Evolutionary conservation across 2,329 filamentous ascomycete genomes (phyloP).

Genomic region (Pezicula neosporulosa): DNA sequence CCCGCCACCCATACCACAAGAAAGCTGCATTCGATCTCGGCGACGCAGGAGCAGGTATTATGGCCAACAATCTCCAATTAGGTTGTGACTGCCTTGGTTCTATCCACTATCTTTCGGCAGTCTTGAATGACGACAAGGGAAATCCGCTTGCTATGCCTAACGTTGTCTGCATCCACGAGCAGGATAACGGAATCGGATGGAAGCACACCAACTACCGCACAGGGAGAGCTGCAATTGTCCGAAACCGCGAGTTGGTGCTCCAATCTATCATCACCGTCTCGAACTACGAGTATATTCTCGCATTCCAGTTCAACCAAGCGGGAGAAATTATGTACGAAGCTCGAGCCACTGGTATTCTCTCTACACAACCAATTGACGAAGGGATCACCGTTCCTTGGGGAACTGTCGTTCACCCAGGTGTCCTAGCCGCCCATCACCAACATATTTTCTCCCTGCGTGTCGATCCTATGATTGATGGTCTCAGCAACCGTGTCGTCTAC

Average conservation of each 20-base stretch:
- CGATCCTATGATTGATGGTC: conserved; percentile 59
- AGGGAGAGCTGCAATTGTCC: conserved; percentile 57
- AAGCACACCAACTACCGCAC: conserved; percentile 71
- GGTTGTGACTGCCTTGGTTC: conserved; percentile 69
- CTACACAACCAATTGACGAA: conserved; percentile 64
- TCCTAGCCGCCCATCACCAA: conserved; percentile 69
- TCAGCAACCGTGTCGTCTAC: conserved; percentile 51
- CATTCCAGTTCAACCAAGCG: conserved; percentile 69
- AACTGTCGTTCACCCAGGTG: conserved; percentile 66
- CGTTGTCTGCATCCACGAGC: conserved; percentile 66
- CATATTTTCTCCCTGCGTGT: conserved; percentile 70
- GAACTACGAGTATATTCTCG: conserved; percentile 73
- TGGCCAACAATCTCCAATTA: conserved; percentile 66
- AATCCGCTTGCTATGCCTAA: conserved; percentile 58
- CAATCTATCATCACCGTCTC: conserved; percentile 69
- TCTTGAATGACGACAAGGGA: conserved; percentile 57
- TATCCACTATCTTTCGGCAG: conserved; percentile 63
- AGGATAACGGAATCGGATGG: conserved; percentile 63
- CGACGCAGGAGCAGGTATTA: conserved; percentile 62
- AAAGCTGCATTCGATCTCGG: conserved; percentile 70
- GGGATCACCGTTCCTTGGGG: conserved; percentile 62
- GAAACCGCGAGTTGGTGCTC: conserved; percentile 62
- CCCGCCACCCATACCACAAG: conserved; percentile 64
- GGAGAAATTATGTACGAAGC: conserved; percentile 66
- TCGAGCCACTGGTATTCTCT: conserved; percentile 65